Evolutionary conservation across 129 eudicot species (phyloP).

Genomic region (Arctium lappa): DNA sequence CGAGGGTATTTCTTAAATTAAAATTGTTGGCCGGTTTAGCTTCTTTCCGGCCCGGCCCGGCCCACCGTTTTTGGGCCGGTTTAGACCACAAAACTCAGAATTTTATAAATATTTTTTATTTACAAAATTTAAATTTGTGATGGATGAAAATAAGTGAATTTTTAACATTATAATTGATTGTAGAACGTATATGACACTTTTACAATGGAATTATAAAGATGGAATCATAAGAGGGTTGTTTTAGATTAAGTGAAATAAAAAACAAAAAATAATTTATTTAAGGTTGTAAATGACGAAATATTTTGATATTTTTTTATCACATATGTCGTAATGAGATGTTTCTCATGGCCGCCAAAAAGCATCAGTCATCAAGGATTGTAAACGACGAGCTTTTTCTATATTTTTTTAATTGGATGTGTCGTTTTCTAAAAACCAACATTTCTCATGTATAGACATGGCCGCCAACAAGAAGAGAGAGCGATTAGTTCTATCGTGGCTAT

Average conservation of each 20-base stretch:
- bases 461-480: background rate
- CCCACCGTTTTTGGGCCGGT: constrained; percentile 12
- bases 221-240: no score
- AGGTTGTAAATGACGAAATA: background rate
- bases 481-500: no score
- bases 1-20: background rate
- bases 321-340: background rate
- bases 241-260: no score
- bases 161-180: background rate
- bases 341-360: background rate
- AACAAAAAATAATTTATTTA: no score
- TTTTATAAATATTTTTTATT: background rate
- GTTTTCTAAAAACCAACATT: background rate
- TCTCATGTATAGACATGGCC: background rate
- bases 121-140: no score
- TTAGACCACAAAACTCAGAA: background rate
- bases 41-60: background rate
- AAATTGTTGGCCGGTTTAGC: background rate
- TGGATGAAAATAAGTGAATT: background rate
- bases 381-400: background rate
- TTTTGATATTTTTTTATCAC: background rate
- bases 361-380: no score
- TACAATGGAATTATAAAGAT: background rate
- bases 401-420: background rate
- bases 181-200: background rate